Base-by-base conservation (phyloP, 2,329 filamentous ascomycete genomes). In the Venturia effusa region DNA sequence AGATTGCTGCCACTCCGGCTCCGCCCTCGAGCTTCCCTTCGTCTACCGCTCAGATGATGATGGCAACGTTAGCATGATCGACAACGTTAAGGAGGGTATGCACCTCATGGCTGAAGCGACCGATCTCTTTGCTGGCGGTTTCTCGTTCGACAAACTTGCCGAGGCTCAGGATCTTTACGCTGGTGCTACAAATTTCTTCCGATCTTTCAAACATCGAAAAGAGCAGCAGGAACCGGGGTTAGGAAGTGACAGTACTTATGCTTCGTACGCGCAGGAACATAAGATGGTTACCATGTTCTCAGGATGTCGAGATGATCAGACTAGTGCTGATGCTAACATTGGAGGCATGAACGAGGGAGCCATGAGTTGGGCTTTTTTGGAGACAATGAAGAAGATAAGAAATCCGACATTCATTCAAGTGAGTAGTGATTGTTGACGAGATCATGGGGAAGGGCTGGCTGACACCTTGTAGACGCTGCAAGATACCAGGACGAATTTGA, bases 1-100 rank as follows among this genome's bases (percentile, higher is more conserved):
- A 68, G 84, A 86, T 70, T 86, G 83, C 71, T 86, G 84, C 68
- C 84, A 86, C 70, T 83, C 80, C 1, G 83, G 83, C 37, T 84
- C 82, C 0, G 83, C 82, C 0, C 76, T 84, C 48, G 83, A 85
- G 65, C 72, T 86, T 1, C 83, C 84, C 0, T 86, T 76, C 66
- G 80, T 85, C 24, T 86, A 82, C 69, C 80, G 81, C 30, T 77
- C 78, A 3, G 82, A 85, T 67, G 77, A 77, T 32, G 79, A 84
- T 13, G 83, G 83, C 59, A 55, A 51, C 17, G 17, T 63, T 4
- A 37, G n/a, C 13, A 62, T 51, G 43, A 62, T 45, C 13, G 30
- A 51, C 10, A 63, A 51, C 59, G 68, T 85, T 39, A 78, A 80
- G 66, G 73, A 78, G 45, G 83, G 83, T 0, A 72, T 80, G 1